A percentile compares a stretch with the other conserved stretches of the same genome.
Evolutionary conservation across 2,329 filamentous ascomycete species (phyloP).

Genomic region (Cordyceps tenuipes): DNA sequence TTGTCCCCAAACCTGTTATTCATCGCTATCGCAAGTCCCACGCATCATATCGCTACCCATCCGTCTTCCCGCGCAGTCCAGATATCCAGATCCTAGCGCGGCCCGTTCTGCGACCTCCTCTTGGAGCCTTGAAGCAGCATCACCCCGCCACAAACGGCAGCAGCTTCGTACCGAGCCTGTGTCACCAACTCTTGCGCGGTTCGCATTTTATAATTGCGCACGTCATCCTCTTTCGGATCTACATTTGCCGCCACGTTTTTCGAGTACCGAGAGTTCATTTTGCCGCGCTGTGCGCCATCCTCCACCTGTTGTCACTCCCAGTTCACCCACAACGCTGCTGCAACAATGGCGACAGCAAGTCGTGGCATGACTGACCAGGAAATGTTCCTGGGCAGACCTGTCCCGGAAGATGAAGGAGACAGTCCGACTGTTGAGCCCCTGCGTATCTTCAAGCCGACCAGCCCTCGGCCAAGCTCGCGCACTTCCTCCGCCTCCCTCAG

Average conservation of each 20-base stretch:
- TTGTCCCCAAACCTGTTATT: not conserved
- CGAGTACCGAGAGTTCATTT: not conserved
- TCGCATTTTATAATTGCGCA: not conserved
- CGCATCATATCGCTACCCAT: not conserved
- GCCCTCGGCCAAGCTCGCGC: conserved; percentile 46
- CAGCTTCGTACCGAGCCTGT: not conserved
- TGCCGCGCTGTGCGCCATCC: not conserved
- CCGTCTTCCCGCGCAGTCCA: not conserved
- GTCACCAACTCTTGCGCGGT: not conserved
- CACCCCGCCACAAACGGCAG: conserved; percentile 8
- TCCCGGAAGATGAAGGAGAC: conserved; percentile 44
- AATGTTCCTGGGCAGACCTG: conserved; percentile 65
- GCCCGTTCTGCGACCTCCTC: conserved; percentile 11
- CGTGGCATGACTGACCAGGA: conserved; percentile 69
- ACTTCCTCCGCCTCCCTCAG: conserved; percentile 28
- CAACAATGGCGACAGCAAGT: conserved; percentile 28
- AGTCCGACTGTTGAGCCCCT: conserved; percentile 77
- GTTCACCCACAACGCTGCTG: not conserved
- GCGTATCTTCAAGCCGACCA: conserved; percentile 74
- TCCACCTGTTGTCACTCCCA: not conserved
- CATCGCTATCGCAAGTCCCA: not conserved
- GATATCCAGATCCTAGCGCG: conserved; percentile 9
- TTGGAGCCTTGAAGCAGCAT: not conserved
- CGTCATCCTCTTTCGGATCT: too few species aligned
- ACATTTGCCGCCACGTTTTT: not conserved